Conservation (phyloP, 495 filamentous ascomycete genomes). For the Aspergillus avenaceus region DNA sequence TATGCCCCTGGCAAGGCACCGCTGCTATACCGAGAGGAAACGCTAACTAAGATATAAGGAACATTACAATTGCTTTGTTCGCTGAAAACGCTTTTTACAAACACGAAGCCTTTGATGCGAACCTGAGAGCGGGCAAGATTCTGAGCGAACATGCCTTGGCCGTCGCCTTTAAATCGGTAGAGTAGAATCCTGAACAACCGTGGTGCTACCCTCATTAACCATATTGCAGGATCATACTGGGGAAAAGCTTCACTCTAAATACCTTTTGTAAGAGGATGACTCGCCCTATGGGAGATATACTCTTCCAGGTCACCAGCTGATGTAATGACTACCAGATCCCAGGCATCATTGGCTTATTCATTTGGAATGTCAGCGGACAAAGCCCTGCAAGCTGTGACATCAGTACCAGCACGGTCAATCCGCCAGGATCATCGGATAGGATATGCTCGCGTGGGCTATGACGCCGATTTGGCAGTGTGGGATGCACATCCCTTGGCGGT, state of each 20-base stretch:
- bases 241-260: constrained; percentile 35
- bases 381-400: constrained; percentile 58
- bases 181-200: too few species aligned
- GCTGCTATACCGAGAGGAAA: neutral
- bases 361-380: constrained; percentile 58
- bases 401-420: constrained; percentile 54
- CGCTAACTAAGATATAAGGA: constrained; percentile 23
- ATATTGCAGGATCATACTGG: constrained; percentile 27
- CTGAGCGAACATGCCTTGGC: constrained; percentile 55
- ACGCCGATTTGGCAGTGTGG: constrained; percentile 65
- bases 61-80: constrained; percentile 40
- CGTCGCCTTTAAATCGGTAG: constrained; percentile 41
- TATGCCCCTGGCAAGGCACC: too few species aligned
- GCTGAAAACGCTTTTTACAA: constrained; percentile 64
- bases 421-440: constrained; percentile 57
- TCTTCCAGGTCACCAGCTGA: too few species aligned
- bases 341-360: constrained; percentile 57
- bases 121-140: constrained; percentile 56
- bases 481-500: constrained; percentile 59
- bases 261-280: constrained; percentile 23
- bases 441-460: constrained; percentile 57
- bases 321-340: too few species aligned
- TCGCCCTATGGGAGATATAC: too few species aligned
- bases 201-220: too few species aligned
- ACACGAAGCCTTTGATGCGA: constrained; percentile 55